A percentile compares a stretch with the other conserved stretches of the same genome.
These are phyloP conservation scores for Tremellales sp. DNA, from an alignment of 1,284 basidiomycete genomes.

Conservation along the genomic window DNA sequence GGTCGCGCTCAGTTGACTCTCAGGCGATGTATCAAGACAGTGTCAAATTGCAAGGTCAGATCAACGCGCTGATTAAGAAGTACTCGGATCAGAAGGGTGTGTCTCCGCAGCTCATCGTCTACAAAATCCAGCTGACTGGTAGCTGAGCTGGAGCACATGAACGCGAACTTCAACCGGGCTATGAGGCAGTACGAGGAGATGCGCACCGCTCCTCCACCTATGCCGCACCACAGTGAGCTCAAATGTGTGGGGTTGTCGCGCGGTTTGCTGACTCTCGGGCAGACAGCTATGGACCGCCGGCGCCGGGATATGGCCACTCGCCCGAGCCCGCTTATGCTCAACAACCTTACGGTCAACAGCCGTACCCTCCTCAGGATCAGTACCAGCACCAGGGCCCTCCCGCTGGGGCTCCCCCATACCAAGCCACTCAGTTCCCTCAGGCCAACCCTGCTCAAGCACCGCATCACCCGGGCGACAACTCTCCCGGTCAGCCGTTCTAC, in stretches of 20 bases:
- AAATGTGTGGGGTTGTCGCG: not conserved
- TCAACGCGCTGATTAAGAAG: constrained; percentile 94
- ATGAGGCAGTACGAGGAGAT: constrained; percentile 47
- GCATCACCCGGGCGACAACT: not conserved
- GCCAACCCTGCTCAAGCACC: not conserved
- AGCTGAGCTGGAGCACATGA: constrained; percentile 51
- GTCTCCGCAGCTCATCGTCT: constrained; percentile 43
- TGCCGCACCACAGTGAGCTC: constrained; percentile 23
- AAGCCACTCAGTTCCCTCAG: constrained; percentile 13
- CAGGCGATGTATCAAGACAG: constrained; percentile 86
- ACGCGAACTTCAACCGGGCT: constrained; percentile 46
- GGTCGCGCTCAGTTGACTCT: not conserved
- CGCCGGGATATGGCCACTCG: constrained; percentile 8
- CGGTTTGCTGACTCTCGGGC: constrained; percentile 5
- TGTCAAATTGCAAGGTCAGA: constrained; percentile 85
- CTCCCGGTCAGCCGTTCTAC: not conserved
- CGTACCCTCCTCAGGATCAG: constrained; percentile 11
- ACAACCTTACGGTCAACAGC: constrained; percentile 13
- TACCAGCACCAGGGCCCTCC: constrained; percentile 4
- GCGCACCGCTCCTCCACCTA: constrained; percentile 25
- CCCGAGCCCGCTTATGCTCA: too few relatives aligned
- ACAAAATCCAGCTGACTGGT: constrained; percentile 3
- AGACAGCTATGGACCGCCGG: constrained; percentile 23
- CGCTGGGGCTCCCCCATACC: constrained; percentile 23
- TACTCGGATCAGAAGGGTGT: constrained; percentile 84